Base-by-base conservation (phyloP, 2,329 filamentous ascomycete species). In the Byssothecium circinans region DNA sequence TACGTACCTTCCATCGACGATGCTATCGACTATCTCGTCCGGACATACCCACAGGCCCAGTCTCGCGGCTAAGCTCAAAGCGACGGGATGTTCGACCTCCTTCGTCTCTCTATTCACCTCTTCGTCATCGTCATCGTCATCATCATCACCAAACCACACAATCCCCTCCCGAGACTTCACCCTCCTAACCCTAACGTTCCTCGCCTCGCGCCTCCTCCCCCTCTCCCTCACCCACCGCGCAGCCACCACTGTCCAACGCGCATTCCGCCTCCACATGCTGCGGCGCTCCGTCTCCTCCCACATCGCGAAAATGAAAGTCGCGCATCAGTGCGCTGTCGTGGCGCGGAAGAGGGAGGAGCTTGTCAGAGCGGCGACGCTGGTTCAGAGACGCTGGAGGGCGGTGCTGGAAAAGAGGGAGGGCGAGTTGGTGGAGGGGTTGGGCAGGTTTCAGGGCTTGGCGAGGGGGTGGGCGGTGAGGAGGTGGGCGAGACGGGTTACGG, bases 161-260 rank as follows among this genome's bases (percentile, higher is more conserved):
- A 75, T 84, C 19, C 79, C 81, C 11, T 76, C 78, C 46, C 70
- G 71, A 20, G 75, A 79, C 54, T 83, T 82, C 52, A 81, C 79
- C 0, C 62, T 83, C 20, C 76, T 79, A 2, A 76, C 79, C 2
- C 75, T 86, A 7, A 75, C 81, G 3, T 84, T 84, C 61, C 75
- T 86, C 5, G 81, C 81, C 34, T 82, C 80, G 3, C 75, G 82
- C 33, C 69, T 85, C 1, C 70, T 85, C 3, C 75, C 78, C 0
- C 72, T 81, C 5, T 75, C 76, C 1, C 73, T 73, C 46, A 69
- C 68, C 11, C 70, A 75, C 47, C 75, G 77, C 35, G 82, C 82
- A 2, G 81, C 81, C 0, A 61, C 70, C 2, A 70, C 71, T 0
- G 74, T 86, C 14, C 82, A 85, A 58, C 68, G 70, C 14, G 72